Evolutionary conservation across 305 asterid genomes (phyloP).

Genomic region (Rubia tinctorum): DNA sequence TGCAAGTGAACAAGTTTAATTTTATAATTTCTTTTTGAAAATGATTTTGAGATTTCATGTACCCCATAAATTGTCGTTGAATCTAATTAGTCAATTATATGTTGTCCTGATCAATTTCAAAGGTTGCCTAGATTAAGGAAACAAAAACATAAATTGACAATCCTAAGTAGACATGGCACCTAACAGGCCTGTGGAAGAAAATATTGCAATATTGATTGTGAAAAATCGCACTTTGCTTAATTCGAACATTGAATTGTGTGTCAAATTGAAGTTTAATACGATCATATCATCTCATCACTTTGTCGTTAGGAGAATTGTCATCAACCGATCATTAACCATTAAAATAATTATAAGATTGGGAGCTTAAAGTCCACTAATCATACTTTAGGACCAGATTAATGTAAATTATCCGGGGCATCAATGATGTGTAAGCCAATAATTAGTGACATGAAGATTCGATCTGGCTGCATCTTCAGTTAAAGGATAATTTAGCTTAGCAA

Average conservation of each 20-base stretch:
- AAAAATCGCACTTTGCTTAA: neutral
- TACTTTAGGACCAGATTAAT: slow-evolving; percentile 8
- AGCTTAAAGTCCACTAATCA: slow-evolving; percentile 16
- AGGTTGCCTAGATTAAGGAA: slow-evolving; percentile 5
- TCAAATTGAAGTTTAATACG: neutral
- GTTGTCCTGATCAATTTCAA: neutral
- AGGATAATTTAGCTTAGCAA: slow-evolving; percentile 6
- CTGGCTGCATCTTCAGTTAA: slow-evolving; percentile 11
- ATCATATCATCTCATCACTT: slow-evolving; percentile 12
- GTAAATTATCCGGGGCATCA: slow-evolving; percentile 10
- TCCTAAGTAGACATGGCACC: neutral
- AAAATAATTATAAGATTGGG: slow-evolving; percentile 13
- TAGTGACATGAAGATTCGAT: slow-evolving; percentile 18
- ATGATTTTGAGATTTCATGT: neutral
- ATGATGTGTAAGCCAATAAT: slow-evolving; percentile 13
- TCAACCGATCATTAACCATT: slow-evolving; percentile 11
- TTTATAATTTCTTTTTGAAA: too few relatives aligned
- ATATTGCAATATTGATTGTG: neutral
- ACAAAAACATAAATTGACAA: neutral
- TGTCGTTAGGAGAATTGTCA: slow-evolving; percentile 14
- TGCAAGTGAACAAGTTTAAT: too few relatives aligned
- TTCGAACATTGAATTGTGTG: neutral
- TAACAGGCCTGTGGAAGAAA: neutral
- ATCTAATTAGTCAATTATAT: neutral
- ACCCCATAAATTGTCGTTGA: neutral